Conservation (phyloP, 2,329 filamentous ascomycete species). For the Drechslerella coelobrocha region DNA sequence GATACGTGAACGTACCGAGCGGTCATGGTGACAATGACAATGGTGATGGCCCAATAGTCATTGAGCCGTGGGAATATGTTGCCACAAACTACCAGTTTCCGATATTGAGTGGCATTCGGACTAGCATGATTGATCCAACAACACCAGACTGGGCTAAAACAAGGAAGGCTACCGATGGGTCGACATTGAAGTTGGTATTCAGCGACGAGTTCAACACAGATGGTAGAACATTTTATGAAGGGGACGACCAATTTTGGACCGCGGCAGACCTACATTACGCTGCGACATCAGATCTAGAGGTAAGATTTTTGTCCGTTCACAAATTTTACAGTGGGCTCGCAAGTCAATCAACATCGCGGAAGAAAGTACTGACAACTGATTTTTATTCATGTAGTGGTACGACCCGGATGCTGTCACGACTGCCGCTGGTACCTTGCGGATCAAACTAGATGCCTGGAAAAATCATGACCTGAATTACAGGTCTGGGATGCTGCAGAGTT, state of each 20-base stretch:
- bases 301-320: slow-evolving; percentile 11
- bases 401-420: slow-evolving; percentile 72
- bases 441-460: slow-evolving; percentile 70
- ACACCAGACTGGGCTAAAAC: slow-evolving; percentile 62
- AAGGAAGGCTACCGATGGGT: slow-evolving; percentile 60
- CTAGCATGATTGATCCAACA: slow-evolving; percentile 63
- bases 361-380: slow-evolving; percentile 11
- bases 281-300: slow-evolving; percentile 62
- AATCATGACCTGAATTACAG: slow-evolving; percentile 72
- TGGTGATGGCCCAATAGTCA: neutral
- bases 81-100: slow-evolving; percentile 59
- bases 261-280: slow-evolving; percentile 66
- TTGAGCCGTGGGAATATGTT: slow-evolving; percentile 45
- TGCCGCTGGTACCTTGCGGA: slow-evolving; percentile 67
- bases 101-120: slow-evolving; percentile 62
- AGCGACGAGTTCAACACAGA: slow-evolving; percentile 66
- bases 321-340: neutral
- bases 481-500: slow-evolving; percentile 76
- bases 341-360: too few species aligned
- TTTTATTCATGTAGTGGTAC: slow-evolving; percentile 68
- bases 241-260: slow-evolving; percentile 66
- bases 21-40: neutral
- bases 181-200: slow-evolving; percentile 63
- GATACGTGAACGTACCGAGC: slow-evolving; percentile 51
- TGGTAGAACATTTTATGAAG: slow-evolving; percentile 65